These are phyloP conservation scores for Kwoniella shivajii DNA, from an alignment of 1,284 basidiomycete genomes.

Conservation along the genomic window DNA sequence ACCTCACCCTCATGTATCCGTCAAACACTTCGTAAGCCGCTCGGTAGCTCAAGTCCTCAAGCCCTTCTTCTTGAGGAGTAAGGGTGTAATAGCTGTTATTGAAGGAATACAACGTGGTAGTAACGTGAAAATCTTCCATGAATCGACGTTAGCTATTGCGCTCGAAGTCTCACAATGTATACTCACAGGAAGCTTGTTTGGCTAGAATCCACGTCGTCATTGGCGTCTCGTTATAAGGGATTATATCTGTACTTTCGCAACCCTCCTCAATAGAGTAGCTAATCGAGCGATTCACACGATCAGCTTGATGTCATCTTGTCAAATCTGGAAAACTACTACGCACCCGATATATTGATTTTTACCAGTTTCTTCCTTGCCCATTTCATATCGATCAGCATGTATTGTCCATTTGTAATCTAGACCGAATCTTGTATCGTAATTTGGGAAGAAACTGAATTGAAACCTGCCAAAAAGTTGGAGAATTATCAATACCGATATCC, in stretches of 20 bases:
- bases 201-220: conserved; percentile 4
- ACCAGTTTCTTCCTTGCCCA: conserved; percentile 1
- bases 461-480: background rate
- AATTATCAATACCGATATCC: background rate
- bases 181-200: conserved; percentile 8
- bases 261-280: conserved; percentile 8
- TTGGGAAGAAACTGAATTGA: conserved; percentile 3
- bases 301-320: background rate
- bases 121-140: background rate
- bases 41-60: background rate
- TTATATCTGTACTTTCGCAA: background rate
- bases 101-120: background rate
- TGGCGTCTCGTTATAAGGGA: background rate
- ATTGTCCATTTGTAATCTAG: conserved; percentile 10
- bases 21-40: conserved; percentile 3
- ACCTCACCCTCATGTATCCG: conserved; percentile 3
- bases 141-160: background rate
- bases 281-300: background rate
- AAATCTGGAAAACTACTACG: background rate
- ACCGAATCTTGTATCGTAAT: conserved; percentile 3
- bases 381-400: conserved; percentile 1
- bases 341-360: conserved; percentile 9
- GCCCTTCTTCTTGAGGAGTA: background rate
- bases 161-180: too few species aligned
- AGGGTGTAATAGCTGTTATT: conserved; percentile 2